These are phyloP conservation scores for Fusarium multiceps DNA, from an alignment of 2,329 filamentous ascomycete species.

Conservation along the genomic window DNA sequence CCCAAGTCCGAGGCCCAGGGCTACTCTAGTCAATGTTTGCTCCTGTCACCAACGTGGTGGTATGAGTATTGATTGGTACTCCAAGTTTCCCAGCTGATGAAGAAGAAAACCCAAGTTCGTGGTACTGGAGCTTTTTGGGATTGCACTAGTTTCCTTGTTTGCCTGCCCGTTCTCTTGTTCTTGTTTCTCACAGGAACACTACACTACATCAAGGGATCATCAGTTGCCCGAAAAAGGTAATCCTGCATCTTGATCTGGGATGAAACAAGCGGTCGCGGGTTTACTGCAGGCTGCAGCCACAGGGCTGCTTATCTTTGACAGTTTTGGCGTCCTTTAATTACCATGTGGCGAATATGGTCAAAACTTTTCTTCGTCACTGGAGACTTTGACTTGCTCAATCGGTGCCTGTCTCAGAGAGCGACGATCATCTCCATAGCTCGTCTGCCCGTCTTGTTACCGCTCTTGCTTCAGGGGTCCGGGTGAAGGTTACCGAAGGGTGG, in stretches of 20 bases:
- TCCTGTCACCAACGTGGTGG: conserved; percentile 6
- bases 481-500: conserved; percentile 19
- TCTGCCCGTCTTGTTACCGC: conserved; percentile 16
- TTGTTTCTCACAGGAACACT: background rate
- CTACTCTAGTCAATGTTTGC: background rate
- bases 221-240: background rate
- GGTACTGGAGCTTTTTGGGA: conserved; percentile 10
- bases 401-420: conserved; percentile 34
- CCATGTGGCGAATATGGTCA: conserved; percentile 37
- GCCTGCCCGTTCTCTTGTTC: background rate
- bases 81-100: background rate
- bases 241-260: conserved; percentile 22
- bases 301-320: conserved; percentile 34
- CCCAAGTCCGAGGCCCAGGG: conserved; percentile 14
- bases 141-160: conserved; percentile 7
- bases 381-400: background rate
- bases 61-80: conserved; percentile 16
- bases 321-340: conserved; percentile 33
- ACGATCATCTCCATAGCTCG: conserved; percentile 17
- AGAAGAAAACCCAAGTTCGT: conserved; percentile 28
- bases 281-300: conserved; percentile 6
- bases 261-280: conserved; percentile 39
- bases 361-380: conserved; percentile 1
- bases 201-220: background rate
- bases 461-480: conserved; percentile 10